Evolutionary conservation across 2,329 filamentous ascomycete species (phyloP), one percentile per base, ranked within the genome.

Genomic region (Calonectria montana): DNA sequence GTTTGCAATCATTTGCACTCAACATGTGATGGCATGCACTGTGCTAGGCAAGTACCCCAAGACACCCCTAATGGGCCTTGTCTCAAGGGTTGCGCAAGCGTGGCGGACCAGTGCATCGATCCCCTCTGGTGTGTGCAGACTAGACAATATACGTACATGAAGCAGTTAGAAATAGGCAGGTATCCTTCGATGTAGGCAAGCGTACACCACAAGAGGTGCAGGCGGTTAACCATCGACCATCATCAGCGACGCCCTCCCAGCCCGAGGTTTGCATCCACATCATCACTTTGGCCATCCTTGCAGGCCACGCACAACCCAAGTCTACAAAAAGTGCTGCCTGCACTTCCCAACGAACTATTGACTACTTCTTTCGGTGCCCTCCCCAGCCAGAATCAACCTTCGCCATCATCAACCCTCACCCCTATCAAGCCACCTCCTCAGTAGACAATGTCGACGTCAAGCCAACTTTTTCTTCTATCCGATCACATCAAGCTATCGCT

Each of bases 401-500:
- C 53, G 4, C 15, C 6, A 47, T 64, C 68, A 47, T 45, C 55
- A 68, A 25, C 31, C 43, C 41, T 25, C 47, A 27, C 57, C 27
- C 21, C 23, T 3, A 15, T 31, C 37, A 18, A 35, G 16, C 16
- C n/a, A n/a, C 23, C 8, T 41, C 37, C 15, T n/a, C 31, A 50
- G 31, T 57, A n/a, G 13, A 45, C 39, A 69, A 84, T 84, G 83
- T 81, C 82, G 47, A 92, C 89, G 77, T 84, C 89, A 45, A 92
- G 91, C 80, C 96, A 98, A 84, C 92, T 98, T 77, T 95, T 96
- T 82, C 93, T 98, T 66, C 91, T 98, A 70, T 95, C 96, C 80
- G 97, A 99, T 86, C 96, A 98, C 84, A 94, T 98, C 88, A 98
- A 98, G 85, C 91, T 98, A 73, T 98, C 96, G 16, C 89, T 99